Conservation (phyloP, 2,329 filamentous ascomycete genomes). For the Colletotrichum spaethianum region DNA sequence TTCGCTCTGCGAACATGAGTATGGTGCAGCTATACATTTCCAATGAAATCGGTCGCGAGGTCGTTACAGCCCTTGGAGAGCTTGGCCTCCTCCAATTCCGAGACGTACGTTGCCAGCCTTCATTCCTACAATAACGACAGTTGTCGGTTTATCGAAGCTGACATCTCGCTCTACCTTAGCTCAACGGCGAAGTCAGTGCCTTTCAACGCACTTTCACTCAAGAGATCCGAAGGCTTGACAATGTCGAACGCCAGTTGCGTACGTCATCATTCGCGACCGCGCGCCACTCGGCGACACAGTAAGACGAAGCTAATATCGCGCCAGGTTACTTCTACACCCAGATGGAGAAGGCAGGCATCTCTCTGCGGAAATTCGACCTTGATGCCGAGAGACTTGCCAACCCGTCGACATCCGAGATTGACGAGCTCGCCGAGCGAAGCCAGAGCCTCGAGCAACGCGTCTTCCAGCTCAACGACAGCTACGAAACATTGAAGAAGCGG, state of each 20-base stretch:
- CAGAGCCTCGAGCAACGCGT: slow-evolving; percentile 94
- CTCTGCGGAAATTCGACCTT: slow-evolving; percentile 90
- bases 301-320: slow-evolving; percentile 48
- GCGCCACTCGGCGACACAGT: slow-evolving; percentile 6
- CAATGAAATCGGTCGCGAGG: slow-evolving; percentile 98
- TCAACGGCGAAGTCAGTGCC: slow-evolving; percentile 92
- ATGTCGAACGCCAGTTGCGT: slow-evolving; percentile 98
- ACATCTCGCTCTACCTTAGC: slow-evolving; percentile 64
- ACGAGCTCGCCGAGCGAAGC: slow-evolving; percentile 92
- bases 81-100: slow-evolving; percentile 96
- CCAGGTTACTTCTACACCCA: slow-evolving; percentile 93
- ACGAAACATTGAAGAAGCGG: slow-evolving; percentile 97
- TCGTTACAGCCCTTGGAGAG: slow-evolving; percentile 96
- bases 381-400: slow-evolving; percentile 89
- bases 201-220: slow-evolving; percentile 98
- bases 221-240: slow-evolving; percentile 96
- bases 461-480: slow-evolving; percentile 94
- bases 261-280: slow-evolving; percentile 58
- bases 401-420: slow-evolving; percentile 94
- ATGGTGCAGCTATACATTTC: slow-evolving; percentile 99
- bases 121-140: slow-evolving; percentile 23
- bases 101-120: slow-evolving; percentile 77
- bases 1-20: slow-evolving; percentile 99
- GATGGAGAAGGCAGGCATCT: slow-evolving; percentile 93
- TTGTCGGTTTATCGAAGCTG: slow-evolving; percentile 39